Evolutionary conservation across 2,329 filamentous ascomycete genomes (phyloP), one percentile per base, ranked within the genome.

Genomic region (Calonectria henricotiae): DNA sequence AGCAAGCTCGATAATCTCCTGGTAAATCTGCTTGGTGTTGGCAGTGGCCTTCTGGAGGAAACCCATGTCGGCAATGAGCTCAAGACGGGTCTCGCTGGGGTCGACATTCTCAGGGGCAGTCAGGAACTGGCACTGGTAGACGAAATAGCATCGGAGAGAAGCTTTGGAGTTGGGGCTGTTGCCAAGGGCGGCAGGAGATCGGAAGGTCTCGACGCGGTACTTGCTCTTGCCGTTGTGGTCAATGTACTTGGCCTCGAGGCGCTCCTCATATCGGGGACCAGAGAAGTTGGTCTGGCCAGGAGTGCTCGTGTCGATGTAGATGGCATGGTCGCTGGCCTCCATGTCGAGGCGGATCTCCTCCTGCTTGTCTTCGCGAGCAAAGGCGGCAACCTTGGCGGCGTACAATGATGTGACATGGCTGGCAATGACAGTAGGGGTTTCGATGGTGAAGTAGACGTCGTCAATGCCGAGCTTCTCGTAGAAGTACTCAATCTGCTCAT

Each of bases 381-480:
- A 96, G 9, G 96, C 95, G 43, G 96, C 96, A 55, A 98, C 92
- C 86, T 98, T 98, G 81, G 96, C 96, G 65, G 96, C 96, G 81
- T 98, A 99, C 60, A 99, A 90, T 12, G 96, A 98, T 71, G 96
- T 96, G 80, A 99, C 95, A 81, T 98, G 95, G 82, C 92, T 97
- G 76, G 95, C 93, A 80, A 99, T 97, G 69, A 94, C 94, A 67
- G 94, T 91, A 20, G 93, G 93, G 5, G 89, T 90, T 86, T 98
- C 95, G 75, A 96, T 95, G 81, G 95, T 91, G 86, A 98, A 98
- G 87, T 98, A 98, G 84, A 97, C 96, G 87, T 98, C 96, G 80
- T 99, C 96, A 78, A 99, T 99, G 77, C 96, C 96, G 27, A 99
- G 90, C 83, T 97, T 93, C 81, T 96, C 94, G 87, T 99, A 99